Base-by-base conservation (phyloP, 208 protist genomes). In the Strigomonas culicis region DNA sequence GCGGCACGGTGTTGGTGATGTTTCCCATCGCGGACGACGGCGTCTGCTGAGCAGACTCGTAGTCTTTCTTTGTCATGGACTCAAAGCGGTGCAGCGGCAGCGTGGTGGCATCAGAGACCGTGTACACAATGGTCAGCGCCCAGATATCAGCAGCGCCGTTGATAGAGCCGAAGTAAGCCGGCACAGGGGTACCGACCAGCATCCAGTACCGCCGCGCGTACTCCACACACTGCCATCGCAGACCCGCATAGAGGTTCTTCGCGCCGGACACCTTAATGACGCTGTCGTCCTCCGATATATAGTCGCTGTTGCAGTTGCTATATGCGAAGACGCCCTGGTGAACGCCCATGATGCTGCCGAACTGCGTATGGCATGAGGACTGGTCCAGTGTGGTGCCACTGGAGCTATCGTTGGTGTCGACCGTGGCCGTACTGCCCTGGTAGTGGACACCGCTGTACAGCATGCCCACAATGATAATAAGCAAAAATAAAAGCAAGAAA, bases 211-310 rank as follows among this genome's bases (percentile, higher is more conserved):
- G 80, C 27, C 89, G 66, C 10, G 89, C 89, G 74, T 90, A 95
- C 74, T 95, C 85, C 27, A 95, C 86, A 50, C 89, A 95, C 69
- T 95, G 86, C 89, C 89, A 95, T 65, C 79, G 68, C 75, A 95
- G 72, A 4, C 88, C 88, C 15, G 43, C 85, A 2, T n/a, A 34
- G 0, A 70, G 7, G 0, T 2, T 28, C 15, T 22, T 53, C 49
- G 24, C 46, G 11, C 44, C 53, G 44, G 25, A 22, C 10, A 21
- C 8, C 31, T 59, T 27, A 2, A 27, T 11, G n/a, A 63, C 58
- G 8, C 8, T 27, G 27, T 25, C 25, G 6, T 4, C 30, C 22
- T 21, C 22, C 30, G 72, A 80, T 39, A 79, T 68, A 62, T 66
- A 86, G 7, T 55, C 74, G 22, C 65, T 32, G 68, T 85, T 68